These are phyloP conservation scores for Arthrocladium fulminans DNA, from an alignment of 2,329 filamentous ascomycete species.

Conservation along the genomic window DNA sequence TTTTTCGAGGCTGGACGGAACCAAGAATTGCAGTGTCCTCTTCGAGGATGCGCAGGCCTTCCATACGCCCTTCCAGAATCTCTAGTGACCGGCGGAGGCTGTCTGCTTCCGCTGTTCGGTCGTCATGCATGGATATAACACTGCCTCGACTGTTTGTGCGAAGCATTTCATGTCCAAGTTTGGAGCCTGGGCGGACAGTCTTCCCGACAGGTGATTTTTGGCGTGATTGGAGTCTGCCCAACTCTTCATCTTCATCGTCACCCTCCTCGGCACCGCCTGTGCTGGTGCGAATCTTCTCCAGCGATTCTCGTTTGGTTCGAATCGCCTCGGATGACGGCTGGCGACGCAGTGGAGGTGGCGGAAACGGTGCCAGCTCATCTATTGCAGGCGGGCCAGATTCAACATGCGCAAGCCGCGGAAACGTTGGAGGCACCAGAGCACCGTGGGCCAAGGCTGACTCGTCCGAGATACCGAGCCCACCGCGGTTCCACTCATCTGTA, in stretches of 20 bases:
- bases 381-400: conserved; percentile 44
- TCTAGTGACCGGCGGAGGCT: conserved; percentile 23
- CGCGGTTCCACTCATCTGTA: conserved; percentile 67
- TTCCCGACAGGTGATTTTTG: conserved; percentile 44
- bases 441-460: conserved; percentile 41
- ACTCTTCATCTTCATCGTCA: conserved; percentile 89
- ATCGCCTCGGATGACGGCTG: conserved; percentile 66
- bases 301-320: conserved; percentile 61
- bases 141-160: conserved; percentile 90
- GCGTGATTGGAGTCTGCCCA: conserved; percentile 51
- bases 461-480: conserved; percentile 69
- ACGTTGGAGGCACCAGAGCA: conserved; percentile 33
- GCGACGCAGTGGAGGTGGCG: conserved; percentile 39
- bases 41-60: conserved; percentile 23
- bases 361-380: conserved; percentile 27
- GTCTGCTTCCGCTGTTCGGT: conserved; percentile 28
- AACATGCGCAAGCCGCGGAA: conserved; percentile 50
- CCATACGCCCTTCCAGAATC: conserved; percentile 27
- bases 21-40: conserved; percentile 13
- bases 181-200: conserved; percentile 63
- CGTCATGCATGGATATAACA: conserved; percentile 43
- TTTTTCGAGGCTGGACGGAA: conserved; percentile 22
- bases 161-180: conserved; percentile 96
- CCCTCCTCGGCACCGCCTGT: conserved; percentile 64
- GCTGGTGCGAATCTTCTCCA: conserved; percentile 62